Conservation (phyloP, 2,329 filamentous ascomycete genomes). For the Leptodontidium sp. region DNA sequence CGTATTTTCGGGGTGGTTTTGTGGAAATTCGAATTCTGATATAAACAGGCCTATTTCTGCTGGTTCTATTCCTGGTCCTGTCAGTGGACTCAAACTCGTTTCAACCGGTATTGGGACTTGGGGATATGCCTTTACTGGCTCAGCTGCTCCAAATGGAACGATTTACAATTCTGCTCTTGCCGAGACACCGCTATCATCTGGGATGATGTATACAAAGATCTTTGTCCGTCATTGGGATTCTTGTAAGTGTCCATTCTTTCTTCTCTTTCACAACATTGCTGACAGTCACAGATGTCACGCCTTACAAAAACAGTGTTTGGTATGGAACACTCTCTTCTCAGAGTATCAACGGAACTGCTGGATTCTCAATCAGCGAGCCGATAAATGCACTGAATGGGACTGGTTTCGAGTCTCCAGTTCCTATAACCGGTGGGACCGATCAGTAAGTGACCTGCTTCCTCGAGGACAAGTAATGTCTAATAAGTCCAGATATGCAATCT, state of each 20-base stretch:
- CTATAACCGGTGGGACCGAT: slow-evolving; percentile 35
- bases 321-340: slow-evolving; percentile 36
- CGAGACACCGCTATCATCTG: slow-evolving; percentile 30
- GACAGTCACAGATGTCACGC: slow-evolving; percentile 34
- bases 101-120: slow-evolving; percentile 31
- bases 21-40: slow-evolving; percentile 21
- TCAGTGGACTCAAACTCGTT: slow-evolving; percentile 39
- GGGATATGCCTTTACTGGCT: slow-evolving; percentile 35
- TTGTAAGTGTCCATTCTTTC: slow-evolving; percentile 32
- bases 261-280: not conserved
- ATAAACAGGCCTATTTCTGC: slow-evolving; percentile 32
- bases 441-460: no score
- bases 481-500: slow-evolving; percentile 35
- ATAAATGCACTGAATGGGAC: slow-evolving; percentile 41
- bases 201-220: slow-evolving; percentile 36
- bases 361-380: slow-evolving; percentile 38
- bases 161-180: slow-evolving; percentile 38
- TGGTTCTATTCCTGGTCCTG: slow-evolving; percentile 38
- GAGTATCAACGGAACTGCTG: slow-evolving; percentile 24
- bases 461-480: no score
- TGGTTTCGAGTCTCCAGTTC: slow-evolving; percentile 39
- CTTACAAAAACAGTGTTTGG: slow-evolving; percentile 40
- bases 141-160: slow-evolving; percentile 37
- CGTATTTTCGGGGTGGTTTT: not conserved
- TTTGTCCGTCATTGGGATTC: slow-evolving; percentile 43